Base-by-base conservation (phyloP, 2,329 filamentous ascomycete species). In the Fusarium poae region DNA sequence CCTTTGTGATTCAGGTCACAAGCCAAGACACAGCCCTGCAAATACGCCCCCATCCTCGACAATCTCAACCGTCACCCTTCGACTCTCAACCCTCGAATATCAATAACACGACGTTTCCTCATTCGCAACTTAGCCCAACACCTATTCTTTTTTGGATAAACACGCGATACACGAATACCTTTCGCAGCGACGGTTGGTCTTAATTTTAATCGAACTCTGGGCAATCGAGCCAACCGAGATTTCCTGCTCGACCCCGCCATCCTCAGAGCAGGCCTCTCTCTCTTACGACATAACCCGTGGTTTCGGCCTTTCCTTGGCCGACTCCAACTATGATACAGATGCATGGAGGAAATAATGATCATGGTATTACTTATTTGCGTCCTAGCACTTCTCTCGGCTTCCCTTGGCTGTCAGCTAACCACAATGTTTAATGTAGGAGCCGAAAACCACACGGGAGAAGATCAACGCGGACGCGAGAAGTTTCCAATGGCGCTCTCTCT, bases 401-500 rank as follows among this genome's bases (percentile, higher is more conserved):
- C 39, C 39, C 37, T 49, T 53, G 65, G 60, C 45, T 49, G 45
- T 62, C 62, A 70, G 67, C 72, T 74, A 69, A 74, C 72, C 60
- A 67, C 65, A 53, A 49, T 57, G 40, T 64, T 59, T 56, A 34
- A 43, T 48, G 12, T 53, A 80, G 79, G 72, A 72, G 71, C 74
- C 72, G 77, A 79, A 64, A 76, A 74, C 59, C 73, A 72, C 60
- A 71, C 67, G 46, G 76, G 72, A 62, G 74, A 80, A 58, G 75
- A 77, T 59, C 75, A 79, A 75, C 80, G 80, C 74, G 83, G 80
- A 60, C 80, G 82, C 66, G 80, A 76, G 73, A 82, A 82, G 75
- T 80, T 85, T 65, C 74, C 80, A 56, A 79, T 82, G 42, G 78
- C 83, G 46, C 76, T 87, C 59, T 82, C 84, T 64, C 80, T 90